Conservation (phyloP, 2,329 filamentous ascomycete genomes). For the Calonectria montana region DNA sequence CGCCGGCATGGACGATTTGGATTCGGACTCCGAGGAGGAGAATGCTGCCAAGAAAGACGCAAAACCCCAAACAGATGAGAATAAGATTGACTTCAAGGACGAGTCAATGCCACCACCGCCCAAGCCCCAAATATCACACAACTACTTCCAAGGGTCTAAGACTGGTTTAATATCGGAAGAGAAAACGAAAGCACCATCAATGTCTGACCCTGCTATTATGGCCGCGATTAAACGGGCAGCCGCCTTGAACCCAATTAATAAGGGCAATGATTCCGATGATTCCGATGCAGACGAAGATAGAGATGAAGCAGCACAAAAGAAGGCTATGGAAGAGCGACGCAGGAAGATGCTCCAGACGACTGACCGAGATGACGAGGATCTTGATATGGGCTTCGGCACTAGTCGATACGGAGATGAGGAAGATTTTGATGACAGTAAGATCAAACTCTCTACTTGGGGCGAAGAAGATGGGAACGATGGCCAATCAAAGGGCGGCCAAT, state of each 20-base stretch:
- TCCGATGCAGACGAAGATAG: slow-evolving; percentile 49
- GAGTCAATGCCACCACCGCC: slow-evolving; percentile 61
- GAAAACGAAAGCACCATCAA: slow-evolving; percentile 62
- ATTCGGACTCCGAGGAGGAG: slow-evolving; percentile 58
- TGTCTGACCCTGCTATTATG: slow-evolving; percentile 81
- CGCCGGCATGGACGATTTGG: slow-evolving; percentile 64
- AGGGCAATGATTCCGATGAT: slow-evolving; percentile 46
- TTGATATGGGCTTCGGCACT: slow-evolving; percentile 94
- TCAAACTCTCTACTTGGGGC: slow-evolving; percentile 77
- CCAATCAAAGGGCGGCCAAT: slow-evolving; percentile 56
- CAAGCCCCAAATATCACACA: slow-evolving; percentile 56
- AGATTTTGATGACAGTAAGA: slow-evolving; percentile 75
- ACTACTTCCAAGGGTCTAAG: slow-evolving; percentile 73
- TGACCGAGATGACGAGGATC: slow-evolving; percentile 86
- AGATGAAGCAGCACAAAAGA: slow-evolving; percentile 56
- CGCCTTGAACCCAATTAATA: slow-evolving; percentile 64
- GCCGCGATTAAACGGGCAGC: slow-evolving; percentile 90
- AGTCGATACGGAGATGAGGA: slow-evolving; percentile 90
- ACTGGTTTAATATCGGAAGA: slow-evolving; percentile 65
- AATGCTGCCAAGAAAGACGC: slow-evolving; percentile 47
- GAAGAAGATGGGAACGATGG: slow-evolving; percentile 64
- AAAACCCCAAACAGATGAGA: slow-evolving; percentile 32
- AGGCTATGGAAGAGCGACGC: slow-evolving; percentile 73
- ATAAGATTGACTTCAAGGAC: slow-evolving; percentile 36
- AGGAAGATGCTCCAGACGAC: slow-evolving; percentile 79